These are phyloP conservation scores for Claviceps maximensis DNA, from an alignment of 2,329 filamentous ascomycete genomes.

Conservation along the genomic window DNA sequence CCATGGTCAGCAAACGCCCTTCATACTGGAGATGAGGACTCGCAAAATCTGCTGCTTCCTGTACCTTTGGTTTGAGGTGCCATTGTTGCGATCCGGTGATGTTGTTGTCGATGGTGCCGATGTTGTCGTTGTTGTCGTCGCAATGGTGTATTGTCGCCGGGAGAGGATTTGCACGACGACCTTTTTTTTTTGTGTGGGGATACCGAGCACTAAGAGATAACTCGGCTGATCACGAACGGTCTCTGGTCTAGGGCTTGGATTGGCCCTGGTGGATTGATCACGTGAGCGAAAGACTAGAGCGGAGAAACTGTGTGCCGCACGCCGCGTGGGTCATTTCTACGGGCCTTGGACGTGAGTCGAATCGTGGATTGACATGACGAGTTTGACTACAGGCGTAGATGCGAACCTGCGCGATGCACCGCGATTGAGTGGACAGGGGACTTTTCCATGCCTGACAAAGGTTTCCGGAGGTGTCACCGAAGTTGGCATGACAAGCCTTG, in stretches of 20 bases:
- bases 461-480: too few species aligned
- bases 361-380: too few species aligned
- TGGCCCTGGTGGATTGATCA: background rate
- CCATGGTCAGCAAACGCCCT: slow-evolving; percentile 59
- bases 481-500: too few species aligned
- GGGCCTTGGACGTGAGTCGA: too few species aligned
- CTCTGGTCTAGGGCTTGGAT: background rate
- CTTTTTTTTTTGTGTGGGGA: background rate
- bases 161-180: background rate
- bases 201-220: background rate
- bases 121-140: background rate
- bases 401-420: too few species aligned
- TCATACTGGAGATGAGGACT: slow-evolving; percentile 43
- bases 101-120: background rate
- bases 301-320: accelerated
- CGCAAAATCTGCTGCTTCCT: slow-evolving; percentile 58
- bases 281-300: background rate
- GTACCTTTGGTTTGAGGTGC: slow-evolving; percentile 1
- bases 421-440: too few species aligned
- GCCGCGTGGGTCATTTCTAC: too few species aligned
- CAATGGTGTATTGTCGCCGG: background rate
- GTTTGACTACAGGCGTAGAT: too few species aligned
- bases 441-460: too few species aligned
- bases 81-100: background rate
- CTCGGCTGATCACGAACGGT: background rate